Evolutionary conservation across 257 asterid genomes (phyloP).

Genomic region (Ligustrum vulgare): DNA sequence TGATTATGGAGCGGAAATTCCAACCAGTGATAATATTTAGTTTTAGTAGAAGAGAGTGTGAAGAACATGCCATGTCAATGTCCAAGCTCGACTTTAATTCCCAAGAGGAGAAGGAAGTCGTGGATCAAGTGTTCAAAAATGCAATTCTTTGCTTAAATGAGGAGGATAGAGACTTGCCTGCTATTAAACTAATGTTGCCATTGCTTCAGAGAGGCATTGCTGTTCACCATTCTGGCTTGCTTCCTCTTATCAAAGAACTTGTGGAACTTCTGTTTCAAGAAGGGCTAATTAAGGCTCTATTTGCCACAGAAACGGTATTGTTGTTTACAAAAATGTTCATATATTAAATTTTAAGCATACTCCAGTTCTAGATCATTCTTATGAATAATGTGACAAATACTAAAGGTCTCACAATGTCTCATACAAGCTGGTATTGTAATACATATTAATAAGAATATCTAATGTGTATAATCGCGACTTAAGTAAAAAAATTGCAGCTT

Average conservation of each 20-base stretch:
- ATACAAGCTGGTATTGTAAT: not conserved
- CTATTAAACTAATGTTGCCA: slow-evolving; percentile 91
- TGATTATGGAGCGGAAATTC: slow-evolving; percentile 95
- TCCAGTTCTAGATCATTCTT: not conserved
- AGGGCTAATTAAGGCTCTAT: slow-evolving; percentile 96
- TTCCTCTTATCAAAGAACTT: slow-evolving; percentile 92
- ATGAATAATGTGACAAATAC: not conserved
- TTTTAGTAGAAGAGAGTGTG: slow-evolving; percentile 98
- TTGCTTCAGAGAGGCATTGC: slow-evolving; percentile 97
- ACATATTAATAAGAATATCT: not conserved
- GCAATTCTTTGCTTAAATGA: slow-evolving; percentile 83
- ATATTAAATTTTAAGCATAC: slow-evolving; percentile 5
- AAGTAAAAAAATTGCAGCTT: not conserved
- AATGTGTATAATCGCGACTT: not conserved
- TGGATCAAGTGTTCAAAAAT: slow-evolving; percentile 81
- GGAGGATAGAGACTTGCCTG: slow-evolving; percentile 97
- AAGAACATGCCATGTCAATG: slow-evolving; percentile 99
- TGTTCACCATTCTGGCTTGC: slow-evolving; percentile 98
- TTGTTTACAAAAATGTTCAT: slow-evolving; percentile 2
- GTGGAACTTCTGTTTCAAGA: slow-evolving; percentile 99
- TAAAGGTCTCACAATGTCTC: not conserved
- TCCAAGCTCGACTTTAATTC: slow-evolving; percentile 90
- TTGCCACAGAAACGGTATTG: slow-evolving; percentile 96
- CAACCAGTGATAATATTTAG: slow-evolving; percentile 98
- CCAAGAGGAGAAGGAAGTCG: slow-evolving; percentile 78